Percentiles rank a stretch among this genome's conserved stretches.
phyloP scores from a whole-genome alignment of 306 rosid genomes.

The Rosa persica region DNA sequence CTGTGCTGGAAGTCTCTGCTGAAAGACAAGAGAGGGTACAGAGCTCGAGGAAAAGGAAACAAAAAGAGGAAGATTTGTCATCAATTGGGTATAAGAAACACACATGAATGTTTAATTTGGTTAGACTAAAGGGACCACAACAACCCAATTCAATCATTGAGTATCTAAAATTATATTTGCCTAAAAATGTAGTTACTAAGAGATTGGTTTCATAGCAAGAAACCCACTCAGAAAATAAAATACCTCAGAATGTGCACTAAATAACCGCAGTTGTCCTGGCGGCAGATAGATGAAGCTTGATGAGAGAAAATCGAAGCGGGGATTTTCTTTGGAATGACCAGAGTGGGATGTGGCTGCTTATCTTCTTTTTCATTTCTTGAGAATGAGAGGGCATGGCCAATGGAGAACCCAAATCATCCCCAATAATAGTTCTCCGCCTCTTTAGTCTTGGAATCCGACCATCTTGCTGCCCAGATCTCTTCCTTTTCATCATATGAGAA shows the following conservation, averaged over 20 bases:
- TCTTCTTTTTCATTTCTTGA: neutral
- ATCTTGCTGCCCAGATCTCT: neutral
- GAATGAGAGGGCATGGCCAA: too few species aligned
- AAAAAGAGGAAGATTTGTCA: neutral
- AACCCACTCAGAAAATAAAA: neutral
- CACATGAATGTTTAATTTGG: neutral
- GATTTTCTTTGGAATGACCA: neutral
- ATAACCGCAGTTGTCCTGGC: neutral
- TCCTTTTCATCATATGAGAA: neutral
- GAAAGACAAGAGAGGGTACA: neutral
- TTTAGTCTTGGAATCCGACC: neutral
- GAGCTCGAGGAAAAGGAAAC: neutral
- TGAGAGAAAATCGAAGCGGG: neutral
- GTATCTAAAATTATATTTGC: neutral
- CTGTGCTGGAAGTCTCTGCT: neutral
- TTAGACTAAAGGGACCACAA: neutral
- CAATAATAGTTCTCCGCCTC: neutral
- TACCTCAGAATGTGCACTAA: neutral
- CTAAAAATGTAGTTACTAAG: too few species aligned
- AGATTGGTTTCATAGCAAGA: neutral
- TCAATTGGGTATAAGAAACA: neutral
- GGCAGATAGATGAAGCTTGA: neutral
- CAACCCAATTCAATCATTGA: neutral
- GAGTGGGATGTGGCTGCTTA: neutral
- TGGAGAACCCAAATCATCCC: neutral